A percentile compares a stretch with the other conserved stretches of the same genome.
Evolutionary conservation across 148 eudicot species (phyloP).

Genomic region (Pouteria glomerata): DNA sequence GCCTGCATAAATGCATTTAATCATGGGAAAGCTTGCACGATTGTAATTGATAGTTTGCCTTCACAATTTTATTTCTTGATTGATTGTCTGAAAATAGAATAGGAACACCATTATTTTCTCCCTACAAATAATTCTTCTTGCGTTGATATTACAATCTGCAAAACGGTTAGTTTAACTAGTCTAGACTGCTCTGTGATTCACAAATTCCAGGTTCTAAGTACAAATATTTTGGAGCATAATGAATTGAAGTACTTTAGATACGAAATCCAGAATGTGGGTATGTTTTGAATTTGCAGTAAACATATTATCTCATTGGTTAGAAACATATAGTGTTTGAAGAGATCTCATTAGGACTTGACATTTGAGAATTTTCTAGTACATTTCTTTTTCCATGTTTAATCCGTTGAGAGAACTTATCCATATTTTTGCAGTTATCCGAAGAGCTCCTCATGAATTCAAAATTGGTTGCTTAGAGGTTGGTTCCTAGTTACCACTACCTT

Average conservation of each 20-base stretch:
- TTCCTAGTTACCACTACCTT: conserved; percentile 5
- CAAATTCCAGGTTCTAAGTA: too few species aligned
- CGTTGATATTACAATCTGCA: neutral
- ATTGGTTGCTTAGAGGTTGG: conserved; percentile 92
- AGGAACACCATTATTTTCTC: neutral
- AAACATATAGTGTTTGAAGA: too few species aligned
- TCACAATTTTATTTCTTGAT: neutral
- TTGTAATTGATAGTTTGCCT: neutral
- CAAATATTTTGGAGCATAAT: too few species aligned
- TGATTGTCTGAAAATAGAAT: neutral
- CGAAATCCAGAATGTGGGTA: too few species aligned
- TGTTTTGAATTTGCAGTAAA: too few species aligned
- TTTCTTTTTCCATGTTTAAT: neutral
- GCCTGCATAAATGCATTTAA: neutral
- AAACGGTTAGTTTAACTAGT: neutral
- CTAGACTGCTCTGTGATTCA: neutral
- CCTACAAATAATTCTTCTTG: neutral
- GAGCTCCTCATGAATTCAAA: conserved; percentile 99
- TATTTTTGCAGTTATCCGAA: conserved; percentile 70
- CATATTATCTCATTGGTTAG: too few species aligned
- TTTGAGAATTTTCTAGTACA: neutral
- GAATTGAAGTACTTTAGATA: too few species aligned
- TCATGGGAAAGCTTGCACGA: neutral
- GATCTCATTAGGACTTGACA: neutral
- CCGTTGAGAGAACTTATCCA: neutral